phyloP scores from a whole-genome alignment of 768 basidiomycete genomes.

The Gymnopilus dilepis region DNA sequence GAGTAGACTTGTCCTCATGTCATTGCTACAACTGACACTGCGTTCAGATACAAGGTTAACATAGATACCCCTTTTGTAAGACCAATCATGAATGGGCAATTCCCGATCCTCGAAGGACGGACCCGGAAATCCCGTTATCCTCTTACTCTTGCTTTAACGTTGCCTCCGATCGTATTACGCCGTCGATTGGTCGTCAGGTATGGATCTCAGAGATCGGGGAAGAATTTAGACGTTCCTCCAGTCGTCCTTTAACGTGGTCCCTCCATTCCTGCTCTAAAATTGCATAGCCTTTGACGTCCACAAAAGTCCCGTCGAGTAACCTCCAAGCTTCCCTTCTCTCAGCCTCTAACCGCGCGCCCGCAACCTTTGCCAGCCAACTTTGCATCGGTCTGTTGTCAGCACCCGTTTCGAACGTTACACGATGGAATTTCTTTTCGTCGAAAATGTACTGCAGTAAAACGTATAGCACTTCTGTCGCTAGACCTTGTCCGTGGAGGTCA shows the following conservation, averaged over 20 bases:
- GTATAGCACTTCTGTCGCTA: conserved; percentile 52
- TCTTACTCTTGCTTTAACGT: background rate
- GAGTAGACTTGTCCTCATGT: conserved; percentile 34
- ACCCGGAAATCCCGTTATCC: conserved; percentile 9
- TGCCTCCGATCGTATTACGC: background rate
- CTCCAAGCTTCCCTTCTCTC: conserved; percentile 47
- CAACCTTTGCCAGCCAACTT: conserved; percentile 49
- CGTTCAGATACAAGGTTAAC: conserved; percentile 18
- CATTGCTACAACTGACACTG: background rate
- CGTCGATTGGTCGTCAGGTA: background rate
- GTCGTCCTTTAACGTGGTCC: conserved; percentile 34
- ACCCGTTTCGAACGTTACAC: conserved; percentile 47
- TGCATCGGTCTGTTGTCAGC: conserved; percentile 50
- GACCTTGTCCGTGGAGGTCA: conserved; percentile 39
- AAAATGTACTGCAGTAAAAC: conserved; percentile 44
- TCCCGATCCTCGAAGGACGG: background rate
- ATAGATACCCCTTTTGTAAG: conserved; percentile 9
- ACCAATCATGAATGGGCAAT: background rate
- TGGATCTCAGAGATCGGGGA: conserved; percentile 8
- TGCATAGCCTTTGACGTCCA: conserved; percentile 46
- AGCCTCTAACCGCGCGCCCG: conserved; percentile 44
- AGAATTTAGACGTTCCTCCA: conserved; percentile 34
- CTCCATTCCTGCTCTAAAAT: conserved; percentile 50
- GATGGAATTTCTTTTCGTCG: conserved; percentile 46
- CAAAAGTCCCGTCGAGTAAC: conserved; percentile 38